Percentiles rank a stretch among this genome's conserved stretches.
Conservation (phyloP, 306 rosid species). For the Corylus americana region DNA sequence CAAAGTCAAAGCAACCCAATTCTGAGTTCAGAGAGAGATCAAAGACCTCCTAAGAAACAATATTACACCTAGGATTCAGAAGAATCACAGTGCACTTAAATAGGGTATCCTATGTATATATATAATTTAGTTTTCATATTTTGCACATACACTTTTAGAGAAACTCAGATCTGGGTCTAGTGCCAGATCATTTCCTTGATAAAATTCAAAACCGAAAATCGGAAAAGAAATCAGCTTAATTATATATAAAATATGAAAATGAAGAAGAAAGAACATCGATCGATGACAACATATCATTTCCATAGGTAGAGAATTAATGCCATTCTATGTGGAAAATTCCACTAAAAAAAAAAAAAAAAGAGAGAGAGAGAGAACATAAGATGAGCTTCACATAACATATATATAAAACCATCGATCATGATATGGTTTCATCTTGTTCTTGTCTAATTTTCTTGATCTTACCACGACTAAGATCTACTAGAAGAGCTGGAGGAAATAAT, state of each 20-base stretch:
- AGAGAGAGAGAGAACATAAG: background rate
- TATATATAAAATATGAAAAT: background rate
- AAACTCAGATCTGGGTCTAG: constrained; percentile 13
- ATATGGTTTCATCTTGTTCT: background rate
- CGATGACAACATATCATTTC: background rate
- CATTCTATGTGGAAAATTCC: background rate
- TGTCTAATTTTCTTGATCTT: constrained; percentile 49
- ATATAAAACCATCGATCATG: background rate
- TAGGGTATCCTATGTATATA: background rate
- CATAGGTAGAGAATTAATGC: background rate
- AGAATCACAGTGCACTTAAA: background rate
- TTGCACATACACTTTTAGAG: background rate
- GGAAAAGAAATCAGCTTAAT: background rate
- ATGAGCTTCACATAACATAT: constrained; percentile 17
- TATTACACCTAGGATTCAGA: background rate
- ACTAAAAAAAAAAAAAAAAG: background rate
- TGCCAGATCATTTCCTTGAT: background rate
- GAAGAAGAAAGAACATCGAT: constrained; percentile 6
- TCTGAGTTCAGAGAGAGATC: background rate
- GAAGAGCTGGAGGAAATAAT: constrained; percentile 43
- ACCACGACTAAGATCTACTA: constrained; percentile 39
- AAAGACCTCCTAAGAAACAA: background rate
- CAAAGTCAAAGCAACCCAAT: constrained; percentile 23
- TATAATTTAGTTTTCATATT: background rate
- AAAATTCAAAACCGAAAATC: background rate